These are phyloP conservation scores for Bocquillonia castaneifolia DNA, from an alignment of 441 rosid genomes.

Conservation along the genomic window DNA sequence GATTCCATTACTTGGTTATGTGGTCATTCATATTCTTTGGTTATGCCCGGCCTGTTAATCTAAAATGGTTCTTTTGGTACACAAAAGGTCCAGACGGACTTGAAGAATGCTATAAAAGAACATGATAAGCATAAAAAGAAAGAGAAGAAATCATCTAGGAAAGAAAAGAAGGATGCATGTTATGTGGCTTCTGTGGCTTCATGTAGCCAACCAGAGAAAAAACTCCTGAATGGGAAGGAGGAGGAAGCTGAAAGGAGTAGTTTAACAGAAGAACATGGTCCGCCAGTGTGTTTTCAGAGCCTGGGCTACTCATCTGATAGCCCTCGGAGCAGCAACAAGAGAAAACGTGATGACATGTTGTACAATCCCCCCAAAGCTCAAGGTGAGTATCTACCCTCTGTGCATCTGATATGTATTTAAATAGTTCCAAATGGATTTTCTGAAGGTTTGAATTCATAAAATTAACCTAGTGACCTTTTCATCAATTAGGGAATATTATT, in stretches of 20 bases:
- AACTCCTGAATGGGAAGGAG: constrained; percentile 13
- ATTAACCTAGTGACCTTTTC: background rate
- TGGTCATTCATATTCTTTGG: constrained; percentile 34
- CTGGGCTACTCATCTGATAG: constrained; percentile 47
- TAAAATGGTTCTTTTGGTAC: constrained; percentile 62
- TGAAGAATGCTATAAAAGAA: constrained; percentile 33
- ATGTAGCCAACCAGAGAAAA: background rate
- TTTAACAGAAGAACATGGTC: constrained; percentile 62
- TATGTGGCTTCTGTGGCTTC: background rate
- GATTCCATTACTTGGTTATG: constrained; percentile 16
- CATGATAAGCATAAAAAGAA: constrained; percentile 33
- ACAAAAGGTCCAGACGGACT: constrained; percentile 52
- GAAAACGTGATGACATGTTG: constrained; percentile 31
- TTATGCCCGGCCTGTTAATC: constrained; percentile 30
- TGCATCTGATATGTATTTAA: background rate
- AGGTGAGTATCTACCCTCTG: constrained; percentile 33
- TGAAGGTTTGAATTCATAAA: no score
- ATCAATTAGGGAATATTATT: constrained; percentile 39
- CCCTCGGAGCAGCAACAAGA: constrained; percentile 41
- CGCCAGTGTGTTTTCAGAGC: constrained; percentile 25
- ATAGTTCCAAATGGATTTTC: no score
- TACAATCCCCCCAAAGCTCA: constrained; percentile 24
- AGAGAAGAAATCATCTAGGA: constrained; percentile 21
- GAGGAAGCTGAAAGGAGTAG: constrained; percentile 49
- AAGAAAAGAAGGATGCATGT: constrained; percentile 18